Percentiles rank a stretch among this genome's conserved stretches.
Evolutionary conservation across 2,329 filamentous ascomycete genomes (phyloP).

Genomic region (Neocucurbitaria cava): DNA sequence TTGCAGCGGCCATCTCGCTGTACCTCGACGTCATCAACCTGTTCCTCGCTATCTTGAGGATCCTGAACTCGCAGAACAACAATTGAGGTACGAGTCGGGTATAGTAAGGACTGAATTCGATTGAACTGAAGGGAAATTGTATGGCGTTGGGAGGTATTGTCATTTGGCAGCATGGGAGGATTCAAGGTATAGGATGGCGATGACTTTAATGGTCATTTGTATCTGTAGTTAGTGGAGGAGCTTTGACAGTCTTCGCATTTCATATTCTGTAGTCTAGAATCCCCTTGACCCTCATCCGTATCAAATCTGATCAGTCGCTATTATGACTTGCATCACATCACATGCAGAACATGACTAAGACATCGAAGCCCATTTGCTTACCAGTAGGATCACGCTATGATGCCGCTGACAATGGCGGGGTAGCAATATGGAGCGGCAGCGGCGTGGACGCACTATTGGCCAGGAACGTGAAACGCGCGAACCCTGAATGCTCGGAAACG

Average conservation of each 20-base stretch:
- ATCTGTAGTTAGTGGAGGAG: background rate
- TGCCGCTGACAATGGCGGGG: slow-evolving; percentile 20
- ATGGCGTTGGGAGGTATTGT: background rate
- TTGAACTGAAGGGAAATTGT: background rate
- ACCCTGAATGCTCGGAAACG: slow-evolving; percentile 13
- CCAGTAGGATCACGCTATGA: background rate
- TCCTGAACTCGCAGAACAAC: slow-evolving; percentile 94
- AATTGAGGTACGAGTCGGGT: slow-evolving; percentile 65
- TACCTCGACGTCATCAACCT: slow-evolving; percentile 98
- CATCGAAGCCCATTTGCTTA: background rate
- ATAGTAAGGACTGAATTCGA: background rate
- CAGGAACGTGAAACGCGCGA: slow-evolving; percentile 12
- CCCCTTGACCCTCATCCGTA: background rate
- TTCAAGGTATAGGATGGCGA: background rate
- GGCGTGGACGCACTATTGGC: slow-evolving; percentile 19
- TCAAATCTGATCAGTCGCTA: background rate
- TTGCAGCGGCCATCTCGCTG: slow-evolving; percentile 90
- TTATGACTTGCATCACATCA: no score
- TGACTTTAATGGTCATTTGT: background rate
- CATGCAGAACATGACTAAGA: no score
- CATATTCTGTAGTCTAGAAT: background rate
- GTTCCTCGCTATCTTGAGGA: slow-evolving; percentile 93
- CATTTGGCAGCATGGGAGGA: background rate
- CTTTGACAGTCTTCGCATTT: background rate
- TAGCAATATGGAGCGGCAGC: slow-evolving; percentile 17